phyloP scores from a whole-genome alignment of 2,329 filamentous ascomycete genomes.

The Huntiella decipiens region DNA sequence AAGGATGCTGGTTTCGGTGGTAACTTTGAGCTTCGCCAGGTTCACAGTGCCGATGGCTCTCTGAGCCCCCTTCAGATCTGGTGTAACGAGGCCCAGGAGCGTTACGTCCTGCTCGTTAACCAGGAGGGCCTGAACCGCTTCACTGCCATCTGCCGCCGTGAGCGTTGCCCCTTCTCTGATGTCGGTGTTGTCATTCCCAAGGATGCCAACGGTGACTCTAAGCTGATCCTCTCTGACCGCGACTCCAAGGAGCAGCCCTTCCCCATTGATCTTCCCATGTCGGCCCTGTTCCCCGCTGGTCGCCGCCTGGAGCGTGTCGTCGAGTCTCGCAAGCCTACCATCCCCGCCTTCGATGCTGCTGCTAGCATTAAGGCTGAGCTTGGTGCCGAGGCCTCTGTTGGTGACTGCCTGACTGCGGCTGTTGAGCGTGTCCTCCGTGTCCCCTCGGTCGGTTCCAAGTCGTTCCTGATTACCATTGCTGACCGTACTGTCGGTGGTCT shows the following conservation, averaged over 20 bases:
- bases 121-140: conserved; percentile 64
- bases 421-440: conserved; percentile 65
- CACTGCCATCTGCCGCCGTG: conserved; percentile 47
- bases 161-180: conserved; percentile 81
- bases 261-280: conserved; percentile 79
- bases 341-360: conserved; percentile 53
- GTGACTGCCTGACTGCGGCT: conserved; percentile 41
- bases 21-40: conserved; percentile 80
- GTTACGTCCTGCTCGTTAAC: conserved; percentile 83
- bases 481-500: conserved; percentile 84
- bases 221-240: conserved; percentile 62
- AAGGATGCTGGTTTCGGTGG: conserved; percentile 84
- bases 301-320: conserved; percentile 65
- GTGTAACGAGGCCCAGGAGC: conserved; percentile 93
- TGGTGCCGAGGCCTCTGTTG: conserved; percentile 31
- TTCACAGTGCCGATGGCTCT: conserved; percentile 74
- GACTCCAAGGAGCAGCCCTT: conserved; percentile 55
- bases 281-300: conserved; percentile 70
- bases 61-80: conserved; percentile 96
- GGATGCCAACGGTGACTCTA: conserved; percentile 43
- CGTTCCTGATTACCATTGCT: conserved; percentile 90
- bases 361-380: conserved; percentile 46
- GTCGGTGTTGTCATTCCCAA: conserved; percentile 58
- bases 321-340: conserved; percentile 44
- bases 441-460: conserved; percentile 88